These are phyloP conservation scores for Amaranthus hypochondriacus DNA, from an alignment of 148 eudicot species.

Conservation along the genomic window DNA sequence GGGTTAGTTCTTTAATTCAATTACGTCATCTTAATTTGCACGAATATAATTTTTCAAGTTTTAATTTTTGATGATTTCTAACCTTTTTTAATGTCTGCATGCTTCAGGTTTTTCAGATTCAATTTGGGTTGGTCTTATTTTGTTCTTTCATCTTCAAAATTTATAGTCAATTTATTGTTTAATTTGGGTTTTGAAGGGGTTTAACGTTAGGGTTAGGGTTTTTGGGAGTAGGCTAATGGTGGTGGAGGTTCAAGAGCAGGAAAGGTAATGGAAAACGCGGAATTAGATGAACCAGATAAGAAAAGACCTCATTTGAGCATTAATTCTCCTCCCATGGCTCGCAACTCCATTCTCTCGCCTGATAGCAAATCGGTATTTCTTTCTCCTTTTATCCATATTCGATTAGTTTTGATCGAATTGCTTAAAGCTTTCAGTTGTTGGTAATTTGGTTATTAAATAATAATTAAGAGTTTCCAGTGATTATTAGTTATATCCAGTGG, in stretches of 20 bases:
- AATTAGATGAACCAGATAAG: slow-evolving; percentile 52
- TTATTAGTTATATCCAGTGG: background rate
- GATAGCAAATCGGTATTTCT: slow-evolving; percentile 48
- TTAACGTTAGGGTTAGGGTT: slow-evolving; percentile 19
- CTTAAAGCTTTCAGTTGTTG: background rate
- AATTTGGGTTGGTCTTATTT: background rate
- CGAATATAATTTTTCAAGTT: background rate
- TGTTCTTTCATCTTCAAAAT: background rate
- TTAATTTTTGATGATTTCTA: background rate
- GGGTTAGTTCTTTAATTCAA: background rate
- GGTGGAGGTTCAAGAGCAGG: slow-evolving; percentile 24
- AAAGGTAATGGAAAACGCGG: slow-evolving; percentile 54
- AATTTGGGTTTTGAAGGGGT: background rate
- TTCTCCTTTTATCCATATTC: background rate
- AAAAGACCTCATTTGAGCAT: slow-evolving; percentile 58
- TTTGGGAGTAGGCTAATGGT: slow-evolving; percentile 20
- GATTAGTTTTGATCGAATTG: background rate
- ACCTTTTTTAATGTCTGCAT: background rate
- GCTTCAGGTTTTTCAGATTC: background rate
- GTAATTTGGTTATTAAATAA: background rate
- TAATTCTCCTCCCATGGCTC: slow-evolving; percentile 55
- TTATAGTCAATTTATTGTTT: background rate
- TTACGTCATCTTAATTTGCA: background rate
- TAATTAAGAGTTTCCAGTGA: background rate
- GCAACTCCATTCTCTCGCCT: slow-evolving; percentile 53